Evolutionary conservation across 768 basidiomycete genomes (phyloP), one percentile per base, ranked within the genome.

Genomic region (Xerocomellus amylosporus): DNA sequence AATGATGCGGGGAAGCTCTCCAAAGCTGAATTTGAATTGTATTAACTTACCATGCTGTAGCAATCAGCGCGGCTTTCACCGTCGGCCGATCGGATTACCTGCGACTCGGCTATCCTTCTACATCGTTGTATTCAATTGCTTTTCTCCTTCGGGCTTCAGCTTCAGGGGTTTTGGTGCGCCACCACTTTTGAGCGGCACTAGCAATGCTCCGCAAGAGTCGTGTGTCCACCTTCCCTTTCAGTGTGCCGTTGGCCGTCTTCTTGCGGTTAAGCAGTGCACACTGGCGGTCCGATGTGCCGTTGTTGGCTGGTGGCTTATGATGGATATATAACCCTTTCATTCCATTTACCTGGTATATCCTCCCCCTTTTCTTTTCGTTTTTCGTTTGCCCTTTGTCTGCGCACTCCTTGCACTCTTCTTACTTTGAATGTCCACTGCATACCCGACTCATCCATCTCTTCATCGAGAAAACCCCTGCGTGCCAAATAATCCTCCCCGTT

Each of bases 11-110:
- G 51, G 38, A 33, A 17, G 36, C 17, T 19, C 24, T 30, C 36
- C 33, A 40, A n/a, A n/a, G n/a, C n/a, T n/a, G n/a, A n/a, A n/a
- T n/a, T 30, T 26, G 20, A 39, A 13, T 36, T 10, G 39, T 17
- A n/a, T 8, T 14, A 17, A n/a, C n/a, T n/a, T 12, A 28, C 54
- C 55, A 43, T 17, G 52, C 55, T 56, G 55, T 56, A 15, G 38
- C 5, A 17, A 17, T 39, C n/a, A n/a, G n/a, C 1, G 10, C 26
- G 17, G 24, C 8, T 26, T 26, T 15, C 13, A 15, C 12, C 9
- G 3, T 37, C 43, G 24, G 31, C 56, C 38, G 33, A 37, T 1
- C 1, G 34, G 31, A 3, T 24, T 4, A n/a, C n/a, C n/a, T n/a
- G n/a, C n/a, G n/a, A n/a, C n/a, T n/a, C n/a, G n/a, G n/a, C n/a